A percentile compares a stretch with the other conserved stretches of the same genome.
Evolutionary conservation across 352 stramenopile species (phyloP).

Genomic region (Globisporangium canariense): DNA sequence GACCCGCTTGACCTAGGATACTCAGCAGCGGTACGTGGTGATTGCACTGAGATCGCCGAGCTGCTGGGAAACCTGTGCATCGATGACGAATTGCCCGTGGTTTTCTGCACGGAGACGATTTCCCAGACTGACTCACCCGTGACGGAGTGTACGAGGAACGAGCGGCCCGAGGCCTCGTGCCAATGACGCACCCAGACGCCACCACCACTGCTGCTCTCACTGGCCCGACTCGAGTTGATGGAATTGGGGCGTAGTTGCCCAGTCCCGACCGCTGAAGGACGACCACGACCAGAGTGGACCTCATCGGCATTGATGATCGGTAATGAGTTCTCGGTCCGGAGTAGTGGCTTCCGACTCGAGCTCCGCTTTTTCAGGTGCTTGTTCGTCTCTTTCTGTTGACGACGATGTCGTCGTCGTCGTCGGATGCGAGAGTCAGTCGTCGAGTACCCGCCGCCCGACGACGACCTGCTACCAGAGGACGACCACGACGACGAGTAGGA

Average conservation of each 20-base stretch:
- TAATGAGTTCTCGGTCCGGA: conserved; percentile 8
- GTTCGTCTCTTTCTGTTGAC: conserved; percentile 5
- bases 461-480: conserved; percentile 13
- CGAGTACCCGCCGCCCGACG: conserved; percentile 10
- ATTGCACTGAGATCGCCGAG: not conserved
- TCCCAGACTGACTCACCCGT: conserved; percentile 74
- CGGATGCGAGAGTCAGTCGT: conserved; percentile 15
- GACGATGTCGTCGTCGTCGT: not conserved
- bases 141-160: conserved; percentile 68
- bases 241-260: not conserved
- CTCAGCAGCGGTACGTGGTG: not conserved
- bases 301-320: conserved; percentile 24
- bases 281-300: conserved; percentile 12
- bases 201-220: conserved; percentile 16
- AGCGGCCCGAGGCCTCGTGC: conserved; percentile 40
- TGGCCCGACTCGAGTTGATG: conserved; percentile 16
- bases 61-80: conserved; percentile 4
- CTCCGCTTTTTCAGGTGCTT: not conserved
- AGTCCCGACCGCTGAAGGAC: not conserved
- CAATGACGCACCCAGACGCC: conserved; percentile 62
- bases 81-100: not conserved
- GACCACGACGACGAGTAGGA: conserved; percentile 13
- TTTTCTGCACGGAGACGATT: conserved; percentile 20
- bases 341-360: conserved; percentile 9
- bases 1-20: not conserved